Evolutionary conservation across 2,329 filamentous ascomycete species (phyloP).

Genomic region (Sporothrix phasma): DNA sequence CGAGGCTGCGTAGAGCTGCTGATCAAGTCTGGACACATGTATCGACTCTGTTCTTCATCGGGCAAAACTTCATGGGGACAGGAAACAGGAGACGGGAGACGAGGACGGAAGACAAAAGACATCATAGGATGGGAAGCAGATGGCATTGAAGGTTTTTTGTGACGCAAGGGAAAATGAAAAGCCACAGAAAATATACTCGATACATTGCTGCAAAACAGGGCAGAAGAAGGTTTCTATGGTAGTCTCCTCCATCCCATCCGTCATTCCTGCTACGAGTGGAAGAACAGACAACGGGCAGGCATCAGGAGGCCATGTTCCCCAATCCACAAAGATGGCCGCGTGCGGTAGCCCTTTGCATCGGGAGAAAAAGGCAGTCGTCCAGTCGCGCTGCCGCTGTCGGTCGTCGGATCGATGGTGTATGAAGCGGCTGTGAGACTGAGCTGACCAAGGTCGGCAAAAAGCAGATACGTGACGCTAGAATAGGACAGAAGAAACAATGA

Average conservation of each 20-base stretch:
- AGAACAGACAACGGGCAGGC: no score
- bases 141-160: not conserved
- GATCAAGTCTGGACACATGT: not conserved
- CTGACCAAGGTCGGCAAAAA: no score
- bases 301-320: not conserved
- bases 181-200: not conserved
- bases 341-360: not conserved
- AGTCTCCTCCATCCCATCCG: not conserved
- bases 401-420: not conserved
- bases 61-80: no score
- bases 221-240: not conserved
- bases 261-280: no score
- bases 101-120: no score
- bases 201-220: conserved; percentile 2
- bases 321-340: not conserved
- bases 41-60: no score
- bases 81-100: no score
- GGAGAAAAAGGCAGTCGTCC: not conserved
- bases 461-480: not conserved
- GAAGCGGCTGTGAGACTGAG: not conserved
- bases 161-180: not conserved
- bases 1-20: not conserved
- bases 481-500: not conserved
- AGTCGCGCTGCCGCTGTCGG: not conserved
- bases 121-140: not conserved